Base-by-base conservation (phyloP, 2,329 filamentous ascomycete species). In the Xylaria multiplex region DNA sequence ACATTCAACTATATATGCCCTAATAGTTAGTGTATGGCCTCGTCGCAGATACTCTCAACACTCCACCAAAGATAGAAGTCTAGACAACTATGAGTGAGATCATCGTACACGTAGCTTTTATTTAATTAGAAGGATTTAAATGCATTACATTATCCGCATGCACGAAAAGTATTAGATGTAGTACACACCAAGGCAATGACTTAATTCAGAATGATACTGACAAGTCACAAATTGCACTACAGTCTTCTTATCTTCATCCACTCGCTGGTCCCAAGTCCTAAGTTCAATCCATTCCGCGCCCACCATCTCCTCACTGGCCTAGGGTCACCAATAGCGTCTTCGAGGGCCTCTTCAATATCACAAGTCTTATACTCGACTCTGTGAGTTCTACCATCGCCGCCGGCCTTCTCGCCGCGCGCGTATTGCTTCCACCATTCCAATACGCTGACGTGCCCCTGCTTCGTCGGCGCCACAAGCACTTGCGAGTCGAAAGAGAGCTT, bases 321-420 rank as follows among this genome's bases (percentile, higher is more conserved):
- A 68, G 93, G 91, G 61, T 91, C 89, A 0, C 69, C 87, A 56
- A 95, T 87, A 24, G 93, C 92, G 76, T 97, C 94, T 77, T 97
- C 94, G 45, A 97, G 84, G 0, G 94, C 94, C 79, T 97, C 95
- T 77, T 97, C 94, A 67, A 98, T 96, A 78, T 97, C 93, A 78
- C 93, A 97, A 1, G 93, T 97, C 78, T 95, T 94, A 79, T 97
- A 97, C 78, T 97, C 93, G 30, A 97, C 93, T 59, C 87, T 86
- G 71, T 94, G 84, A 0, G 89, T 88, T 68, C 81, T 81, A 37
- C 83, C 80, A 16, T 85, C 85, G 46, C 82, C 50, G 4, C 62
- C 84, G 0, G 81, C 81, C 37, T 86, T 79, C 73, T 85, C 82
- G 55, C 86, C 83, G 59, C 85, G 81, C 7, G 86, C 86, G 72